These are phyloP conservation scores for Fibroporia radiculosa DNA, from an alignment of 768 basidiomycete species.

Conservation along the genomic window DNA sequence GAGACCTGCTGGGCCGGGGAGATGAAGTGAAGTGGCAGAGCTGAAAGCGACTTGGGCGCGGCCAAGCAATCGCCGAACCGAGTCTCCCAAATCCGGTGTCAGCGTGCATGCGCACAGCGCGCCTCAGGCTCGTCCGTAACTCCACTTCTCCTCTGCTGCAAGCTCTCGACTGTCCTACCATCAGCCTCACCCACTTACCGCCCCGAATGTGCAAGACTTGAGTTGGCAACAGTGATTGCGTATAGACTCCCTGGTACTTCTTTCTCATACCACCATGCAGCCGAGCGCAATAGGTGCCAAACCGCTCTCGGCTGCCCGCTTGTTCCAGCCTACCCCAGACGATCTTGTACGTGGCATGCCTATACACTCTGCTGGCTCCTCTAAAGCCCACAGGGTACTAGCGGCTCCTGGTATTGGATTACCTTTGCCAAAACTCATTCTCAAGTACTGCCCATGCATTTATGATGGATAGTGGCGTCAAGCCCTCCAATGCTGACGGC, in stretches of 20 bases:
- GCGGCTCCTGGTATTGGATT: constrained; percentile 68
- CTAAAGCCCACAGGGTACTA: constrained; percentile 19
- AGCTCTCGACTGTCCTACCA: not conserved
- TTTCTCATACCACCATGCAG: not conserved
- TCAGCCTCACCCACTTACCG: no score
- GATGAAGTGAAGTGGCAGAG: no score
- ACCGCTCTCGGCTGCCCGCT: not conserved
- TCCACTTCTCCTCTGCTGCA: no score
- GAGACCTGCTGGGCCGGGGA: constrained; percentile 1
- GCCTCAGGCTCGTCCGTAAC: no score
- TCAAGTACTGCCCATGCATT: constrained; percentile 67
- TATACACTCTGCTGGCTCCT: not conserved
- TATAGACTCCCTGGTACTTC: not conserved
- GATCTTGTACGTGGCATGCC: constrained; percentile 7
- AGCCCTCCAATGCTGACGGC: constrained; percentile 61
- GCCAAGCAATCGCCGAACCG: no score
- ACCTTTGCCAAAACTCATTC: constrained; percentile 69
- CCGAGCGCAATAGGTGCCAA: not conserved
- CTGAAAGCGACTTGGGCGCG: no score
- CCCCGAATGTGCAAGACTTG: not conserved
- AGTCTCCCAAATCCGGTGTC: no score
- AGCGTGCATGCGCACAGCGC: no score
- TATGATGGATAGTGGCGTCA: constrained; percentile 50
- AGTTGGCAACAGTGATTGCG: not conserved
- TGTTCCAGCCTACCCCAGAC: constrained; percentile 8